phyloP scores from a whole-genome alignment of 1,284 basidiomycete genomes.

The Leucocoprinus gongylophorus region DNA sequence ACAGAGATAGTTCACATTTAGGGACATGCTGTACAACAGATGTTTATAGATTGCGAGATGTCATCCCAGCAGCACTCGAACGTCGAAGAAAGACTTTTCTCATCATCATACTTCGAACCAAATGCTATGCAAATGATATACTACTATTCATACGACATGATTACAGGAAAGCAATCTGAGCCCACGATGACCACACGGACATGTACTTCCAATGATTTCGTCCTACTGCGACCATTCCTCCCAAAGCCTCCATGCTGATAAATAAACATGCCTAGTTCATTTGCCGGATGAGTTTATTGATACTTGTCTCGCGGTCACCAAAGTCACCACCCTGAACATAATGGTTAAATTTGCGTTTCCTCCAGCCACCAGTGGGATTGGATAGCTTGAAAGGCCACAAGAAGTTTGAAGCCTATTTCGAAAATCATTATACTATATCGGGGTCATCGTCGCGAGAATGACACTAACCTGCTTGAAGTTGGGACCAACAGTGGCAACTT shows the following conservation, averaged over 20 bases:
- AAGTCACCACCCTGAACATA: constrained; percentile 94
- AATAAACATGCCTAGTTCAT: constrained; percentile 67
- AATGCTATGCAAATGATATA: neutral
- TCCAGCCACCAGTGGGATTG: constrained; percentile 98
- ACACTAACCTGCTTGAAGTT: constrained; percentile 93
- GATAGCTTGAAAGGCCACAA: constrained; percentile 99
- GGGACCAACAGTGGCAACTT: constrained; percentile 92
- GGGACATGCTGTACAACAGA: too few species aligned
- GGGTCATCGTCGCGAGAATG: neutral
- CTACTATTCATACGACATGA: constrained; percentile 5
- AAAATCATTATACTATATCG: neutral
- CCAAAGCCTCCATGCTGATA: neutral
- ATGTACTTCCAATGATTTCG: constrained; percentile 4
- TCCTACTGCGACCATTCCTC: neutral
- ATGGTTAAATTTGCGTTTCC: constrained; percentile 94
- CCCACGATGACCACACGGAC: constrained; percentile 14
- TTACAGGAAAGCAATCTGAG: constrained; percentile 7
- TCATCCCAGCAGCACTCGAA: neutral
- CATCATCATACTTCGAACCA: too few species aligned
- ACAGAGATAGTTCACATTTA: too few species aligned
- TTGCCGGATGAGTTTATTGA: constrained; percentile 95
- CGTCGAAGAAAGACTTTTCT: neutral
- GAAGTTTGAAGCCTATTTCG: constrained; percentile 80
- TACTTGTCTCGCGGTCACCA: constrained; percentile 93
- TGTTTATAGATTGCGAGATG: too few species aligned